Percentiles rank a stretch among this genome's conserved stretches.
Conservation (phyloP, 1,284 basidiomycete species). For the Mycena citricolor region DNA sequence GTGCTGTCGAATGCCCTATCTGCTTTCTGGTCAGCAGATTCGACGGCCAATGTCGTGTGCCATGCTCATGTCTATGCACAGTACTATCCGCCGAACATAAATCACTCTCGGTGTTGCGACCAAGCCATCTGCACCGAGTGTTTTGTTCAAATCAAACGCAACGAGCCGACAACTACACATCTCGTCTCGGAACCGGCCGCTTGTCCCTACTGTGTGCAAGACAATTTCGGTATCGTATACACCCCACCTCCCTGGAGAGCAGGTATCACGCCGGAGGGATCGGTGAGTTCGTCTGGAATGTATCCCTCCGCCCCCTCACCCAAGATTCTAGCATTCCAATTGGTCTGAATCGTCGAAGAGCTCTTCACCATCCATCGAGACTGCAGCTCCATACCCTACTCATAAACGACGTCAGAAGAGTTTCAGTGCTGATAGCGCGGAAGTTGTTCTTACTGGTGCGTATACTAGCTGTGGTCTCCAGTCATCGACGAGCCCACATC, state of each 20-base stretch:
- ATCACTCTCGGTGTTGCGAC: slow-evolving; percentile 95
- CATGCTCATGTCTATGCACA: slow-evolving; percentile 31
- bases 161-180: slow-evolving; percentile 90
- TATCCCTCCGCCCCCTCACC: slow-evolving; percentile 6
- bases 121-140: slow-evolving; percentile 99
- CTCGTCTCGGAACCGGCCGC: slow-evolving; percentile 91
- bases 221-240: slow-evolving; percentile 95
- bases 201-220: slow-evolving; percentile 96
- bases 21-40: slow-evolving; percentile 72
- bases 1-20: slow-evolving; percentile 97
- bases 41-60: slow-evolving; percentile 27
- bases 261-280: slow-evolving; percentile 69
- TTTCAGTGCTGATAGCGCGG: slow-evolving; percentile 72
- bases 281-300: slow-evolving; percentile 41
- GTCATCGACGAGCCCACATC: slow-evolving; percentile 15
- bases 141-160: slow-evolving; percentile 98
- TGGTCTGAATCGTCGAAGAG: slow-evolving; percentile 54
- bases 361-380: slow-evolving; percentile 38
- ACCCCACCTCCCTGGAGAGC: slow-evolving; percentile 78
- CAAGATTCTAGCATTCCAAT: slow-evolving; percentile 33
- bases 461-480: slow-evolving; percentile 19
- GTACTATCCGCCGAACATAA: slow-evolving; percentile 96
- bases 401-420: slow-evolving; percentile 79
- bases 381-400: slow-evolving; percentile 38
- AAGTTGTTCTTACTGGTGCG: slow-evolving; percentile 88